Evolutionary conservation across 352 stramenopile genomes (phyloP).

Genomic region (Elongisporangium senticosum): DNA sequence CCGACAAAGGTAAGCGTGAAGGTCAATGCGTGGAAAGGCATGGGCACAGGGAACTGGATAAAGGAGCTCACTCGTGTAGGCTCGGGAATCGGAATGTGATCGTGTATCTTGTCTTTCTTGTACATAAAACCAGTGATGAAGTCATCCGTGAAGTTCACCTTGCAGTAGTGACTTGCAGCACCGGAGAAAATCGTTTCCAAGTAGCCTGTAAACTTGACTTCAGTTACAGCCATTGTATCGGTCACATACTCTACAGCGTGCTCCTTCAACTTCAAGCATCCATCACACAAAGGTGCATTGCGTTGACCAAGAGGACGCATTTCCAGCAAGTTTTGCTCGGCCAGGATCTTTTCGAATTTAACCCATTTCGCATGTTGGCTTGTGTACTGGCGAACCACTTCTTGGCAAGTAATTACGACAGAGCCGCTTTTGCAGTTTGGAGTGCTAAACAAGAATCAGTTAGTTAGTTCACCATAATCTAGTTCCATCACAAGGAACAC

Average conservation of each 20-base stretch:
- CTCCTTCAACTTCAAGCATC: slow-evolving; percentile 79
- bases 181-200: slow-evolving; percentile 84
- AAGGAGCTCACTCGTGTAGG: slow-evolving; percentile 83
- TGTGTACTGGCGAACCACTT: slow-evolving; percentile 76
- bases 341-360: slow-evolving; percentile 69
- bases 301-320: slow-evolving; percentile 80
- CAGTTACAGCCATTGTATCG: slow-evolving; percentile 44
- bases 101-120: slow-evolving; percentile 90
- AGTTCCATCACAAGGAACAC: slow-evolving; percentile 4
- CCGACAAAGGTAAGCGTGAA: slow-evolving; percentile 84
- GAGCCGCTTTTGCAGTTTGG: slow-evolving; percentile 53
- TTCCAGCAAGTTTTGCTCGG: slow-evolving; percentile 74
- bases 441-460: slow-evolving; percentile 32
- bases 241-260: slow-evolving; percentile 75
- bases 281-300: slow-evolving; percentile 73
- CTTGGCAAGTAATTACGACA: slow-evolving; percentile 60
- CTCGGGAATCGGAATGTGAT: slow-evolving; percentile 84
- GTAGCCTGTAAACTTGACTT: slow-evolving; percentile 68
- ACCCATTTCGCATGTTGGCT: slow-evolving; percentile 60
- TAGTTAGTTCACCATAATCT: slow-evolving; percentile 5
- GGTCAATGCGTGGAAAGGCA: slow-evolving; percentile 85
- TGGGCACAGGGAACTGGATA: slow-evolving; percentile 84
- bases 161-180: slow-evolving; percentile 73
- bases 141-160: slow-evolving; percentile 80
- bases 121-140: slow-evolving; percentile 86